Conservation (phyloP, 2,329 filamentous ascomycete species). For the Claviceps spartinae region DNA sequence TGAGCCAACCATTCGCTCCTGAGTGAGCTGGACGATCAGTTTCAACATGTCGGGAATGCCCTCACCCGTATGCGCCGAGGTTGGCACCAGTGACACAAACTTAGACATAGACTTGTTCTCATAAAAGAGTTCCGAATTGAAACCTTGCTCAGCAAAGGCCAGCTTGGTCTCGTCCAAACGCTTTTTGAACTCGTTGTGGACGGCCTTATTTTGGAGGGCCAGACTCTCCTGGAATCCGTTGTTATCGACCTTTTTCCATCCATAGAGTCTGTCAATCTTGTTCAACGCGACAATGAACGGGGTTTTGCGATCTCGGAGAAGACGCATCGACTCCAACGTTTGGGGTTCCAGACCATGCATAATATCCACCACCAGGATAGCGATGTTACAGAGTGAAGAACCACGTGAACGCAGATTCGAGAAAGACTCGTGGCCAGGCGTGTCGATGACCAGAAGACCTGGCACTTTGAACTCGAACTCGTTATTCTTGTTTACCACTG, state of each 20-base stretch:
- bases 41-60: conserved; percentile 98
- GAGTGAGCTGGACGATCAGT: conserved; percentile 79
- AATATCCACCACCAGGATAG: conserved; percentile 96
- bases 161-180: conserved; percentile 84
- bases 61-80: conserved; percentile 96
- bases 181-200: conserved; percentile 88
- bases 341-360: conserved; percentile 99
- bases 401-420: conserved; percentile 93
- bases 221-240: conserved; percentile 95
- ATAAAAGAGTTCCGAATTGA: conserved; percentile 94
- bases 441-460: conserved; percentile 92
- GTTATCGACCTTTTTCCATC: conserved; percentile 97
- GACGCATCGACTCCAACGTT: conserved; percentile 91
- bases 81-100: conserved; percentile 90
- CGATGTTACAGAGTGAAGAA: conserved; percentile 97
- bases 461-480: conserved; percentile 95
- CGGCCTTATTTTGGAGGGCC: conserved; percentile 77
- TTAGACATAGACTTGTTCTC: conserved; percentile 96
- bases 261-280: conserved; percentile 98
- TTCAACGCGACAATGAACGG: conserved; percentile 98
- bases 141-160: conserved; percentile 88
- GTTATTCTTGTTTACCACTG: conserved; percentile 82
- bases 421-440: conserved; percentile 99
- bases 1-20: conserved; percentile 92
- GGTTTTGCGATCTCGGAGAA: conserved; percentile 85